phyloP scores from a whole-genome alignment of 2,329 filamentous ascomycete genomes.

The Microdochium paspali region DNA sequence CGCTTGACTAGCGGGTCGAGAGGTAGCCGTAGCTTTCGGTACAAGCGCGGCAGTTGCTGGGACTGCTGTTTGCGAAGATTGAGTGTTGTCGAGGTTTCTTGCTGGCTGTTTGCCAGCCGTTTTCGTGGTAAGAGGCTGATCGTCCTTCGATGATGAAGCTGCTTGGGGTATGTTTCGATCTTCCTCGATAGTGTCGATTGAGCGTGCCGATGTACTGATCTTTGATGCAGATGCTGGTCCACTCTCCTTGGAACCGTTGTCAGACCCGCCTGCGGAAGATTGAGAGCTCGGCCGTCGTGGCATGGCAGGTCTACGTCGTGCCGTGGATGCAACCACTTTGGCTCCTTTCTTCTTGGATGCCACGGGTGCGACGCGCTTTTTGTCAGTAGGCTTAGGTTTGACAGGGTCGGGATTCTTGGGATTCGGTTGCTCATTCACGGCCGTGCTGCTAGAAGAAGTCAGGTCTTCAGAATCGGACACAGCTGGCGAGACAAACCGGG shows the following conservation, averaged over 20 bases:
- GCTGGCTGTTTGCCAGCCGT: slow-evolving; percentile 38
- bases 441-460: slow-evolving; percentile 30
- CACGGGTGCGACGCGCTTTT: slow-evolving; percentile 9
- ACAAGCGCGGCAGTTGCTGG: too few species aligned
- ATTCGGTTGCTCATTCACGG: slow-evolving; percentile 14
- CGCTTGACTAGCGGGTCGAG: too few species aligned
- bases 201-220: slow-evolving; percentile 10
- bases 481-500: slow-evolving; percentile 48
- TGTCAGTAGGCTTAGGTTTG: slow-evolving; percentile 15
- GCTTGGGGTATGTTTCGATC: slow-evolving; percentile 7
- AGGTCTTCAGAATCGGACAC: slow-evolving; percentile 34
- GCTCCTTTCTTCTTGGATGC: slow-evolving; percentile 21
- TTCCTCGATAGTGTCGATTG: slow-evolving; percentile 6
- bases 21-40: too few species aligned
- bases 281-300: slow-evolving; percentile 38
- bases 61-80: background rate
- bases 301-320: slow-evolving; percentile 35
- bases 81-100: background rate
- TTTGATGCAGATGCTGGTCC: slow-evolving; percentile 13
- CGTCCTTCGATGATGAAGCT: background rate
- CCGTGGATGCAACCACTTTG: slow-evolving; percentile 33
- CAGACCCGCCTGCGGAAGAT: slow-evolving; percentile 25
- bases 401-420: slow-evolving; percentile 10
- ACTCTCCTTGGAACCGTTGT: slow-evolving; percentile 21
- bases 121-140: slow-evolving; percentile 27